A percentile compares a stretch with the other conserved stretches of the same genome.
Conservation (phyloP, 129 eudicot genomes). For the Pseudognaphalium luteoalbum region DNA sequence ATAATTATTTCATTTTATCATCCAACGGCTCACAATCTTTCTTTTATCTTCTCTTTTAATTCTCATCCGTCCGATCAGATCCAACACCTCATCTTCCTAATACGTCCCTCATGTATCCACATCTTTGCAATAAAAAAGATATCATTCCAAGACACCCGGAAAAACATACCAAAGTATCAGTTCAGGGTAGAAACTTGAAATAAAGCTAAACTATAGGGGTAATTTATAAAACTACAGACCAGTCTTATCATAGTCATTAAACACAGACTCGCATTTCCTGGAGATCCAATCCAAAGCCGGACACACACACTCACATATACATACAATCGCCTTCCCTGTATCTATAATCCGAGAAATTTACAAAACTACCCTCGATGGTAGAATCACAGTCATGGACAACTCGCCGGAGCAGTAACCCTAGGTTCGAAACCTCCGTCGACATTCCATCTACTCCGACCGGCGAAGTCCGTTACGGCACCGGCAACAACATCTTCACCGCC, state of each 20-base stretch:
- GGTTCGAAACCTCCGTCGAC: constrained; percentile 55
- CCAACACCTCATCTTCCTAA: not conserved
- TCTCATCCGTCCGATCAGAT: constrained; percentile 24
- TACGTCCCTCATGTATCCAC: constrained; percentile 19
- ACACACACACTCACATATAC: not conserved
- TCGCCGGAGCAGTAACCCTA: constrained; percentile 89
- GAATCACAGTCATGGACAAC: constrained; percentile 87
- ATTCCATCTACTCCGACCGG: constrained; percentile 81
- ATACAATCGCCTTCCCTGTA: not conserved
- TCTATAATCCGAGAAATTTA: not conserved
- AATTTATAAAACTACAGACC: not conserved
- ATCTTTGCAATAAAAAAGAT: not conserved
- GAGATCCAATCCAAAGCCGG: constrained; percentile 11
- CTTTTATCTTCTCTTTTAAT: constrained; percentile 15
- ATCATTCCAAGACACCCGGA: no score
- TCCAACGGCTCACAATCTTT: constrained; percentile 19
- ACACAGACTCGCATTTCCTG: not conserved
- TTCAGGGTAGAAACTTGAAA: not conserved
- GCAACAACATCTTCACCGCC: constrained; percentile 27
- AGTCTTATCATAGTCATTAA: constrained; percentile 1
- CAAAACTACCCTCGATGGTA: constrained; percentile 52
- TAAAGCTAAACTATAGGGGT: not conserved
- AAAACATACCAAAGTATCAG: no score
- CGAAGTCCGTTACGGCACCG: constrained; percentile 52
- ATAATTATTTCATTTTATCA: constrained; percentile 20